Conservation (phyloP, 306 rosid genomes). For the Quercus suber region DNA sequence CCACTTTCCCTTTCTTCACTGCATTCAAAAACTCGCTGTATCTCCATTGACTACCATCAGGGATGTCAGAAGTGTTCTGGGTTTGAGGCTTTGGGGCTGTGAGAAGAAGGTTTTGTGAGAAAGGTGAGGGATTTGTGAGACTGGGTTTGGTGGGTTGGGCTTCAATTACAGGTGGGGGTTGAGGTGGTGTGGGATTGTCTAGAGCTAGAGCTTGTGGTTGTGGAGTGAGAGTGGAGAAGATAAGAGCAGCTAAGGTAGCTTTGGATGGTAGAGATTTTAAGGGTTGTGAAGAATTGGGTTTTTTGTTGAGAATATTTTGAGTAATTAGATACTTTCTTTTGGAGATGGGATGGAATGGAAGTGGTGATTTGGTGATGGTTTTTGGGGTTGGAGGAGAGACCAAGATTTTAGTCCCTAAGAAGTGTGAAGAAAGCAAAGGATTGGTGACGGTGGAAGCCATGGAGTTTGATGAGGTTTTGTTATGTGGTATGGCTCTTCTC, state of each 20-base stretch:
- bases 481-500: not conserved
- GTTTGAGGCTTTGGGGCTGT: conserved; percentile 80
- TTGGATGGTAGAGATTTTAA: conserved; percentile 46
- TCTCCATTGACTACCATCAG: conserved; percentile 91
- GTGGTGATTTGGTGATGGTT: conserved; percentile 49
- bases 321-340: conserved; percentile 30
- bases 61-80: conserved; percentile 60
- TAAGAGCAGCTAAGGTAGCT: conserved; percentile 64
- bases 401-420: conserved; percentile 41
- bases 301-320: conserved; percentile 15
- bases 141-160: conserved; percentile 47
- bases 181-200: conserved; percentile 42
- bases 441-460: conserved; percentile 64
- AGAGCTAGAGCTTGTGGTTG: conserved; percentile 64
- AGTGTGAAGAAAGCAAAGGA: conserved; percentile 60
- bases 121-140: conserved; percentile 54
- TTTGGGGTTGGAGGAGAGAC: conserved; percentile 77
- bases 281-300: conserved; percentile 32
- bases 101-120: conserved; percentile 59
- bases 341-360: conserved; percentile 30
- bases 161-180: conserved; percentile 48
- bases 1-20: conserved; percentile 91
- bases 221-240: conserved; percentile 64
- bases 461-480: not conserved
- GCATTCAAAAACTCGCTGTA: conserved; percentile 95